Conservation (phyloP, 306 rosid species). For the Cyclanthera cordifolia region DNA sequence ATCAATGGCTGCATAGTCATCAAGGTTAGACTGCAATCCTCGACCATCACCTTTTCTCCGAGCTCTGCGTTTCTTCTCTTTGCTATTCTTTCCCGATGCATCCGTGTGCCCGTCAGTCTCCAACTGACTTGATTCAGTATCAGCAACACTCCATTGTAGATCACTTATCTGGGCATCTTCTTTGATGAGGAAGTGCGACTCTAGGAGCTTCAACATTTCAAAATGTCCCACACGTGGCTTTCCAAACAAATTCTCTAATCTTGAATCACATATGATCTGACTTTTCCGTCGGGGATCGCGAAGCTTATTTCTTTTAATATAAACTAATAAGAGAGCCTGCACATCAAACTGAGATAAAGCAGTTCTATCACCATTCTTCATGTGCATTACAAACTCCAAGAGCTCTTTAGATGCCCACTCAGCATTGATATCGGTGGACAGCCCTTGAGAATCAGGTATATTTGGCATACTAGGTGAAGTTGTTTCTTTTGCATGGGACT, state of each 20-base stretch:
- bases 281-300: constrained; percentile 96
- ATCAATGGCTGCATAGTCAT: constrained; percentile 94
- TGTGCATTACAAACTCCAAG: constrained; percentile 94
- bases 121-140: constrained; percentile 65
- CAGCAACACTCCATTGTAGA: constrained; percentile 77
- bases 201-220: constrained; percentile 98
- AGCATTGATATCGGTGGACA: constrained; percentile 28
- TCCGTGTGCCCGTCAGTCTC: constrained; percentile 68
- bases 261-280: constrained; percentile 78
- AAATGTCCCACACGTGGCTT: constrained; percentile 99
- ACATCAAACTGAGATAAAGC: constrained; percentile 93
- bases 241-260: constrained; percentile 85
- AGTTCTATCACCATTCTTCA: constrained; percentile 69
- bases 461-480: constrained; percentile 22
- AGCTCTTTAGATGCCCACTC: constrained; percentile 97
- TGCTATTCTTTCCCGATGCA: constrained; percentile 35
- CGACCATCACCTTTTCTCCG: constrained; percentile 68
- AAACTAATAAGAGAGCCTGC: constrained; percentile 92
- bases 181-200: constrained; percentile 80
- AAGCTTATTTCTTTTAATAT: constrained; percentile 84
- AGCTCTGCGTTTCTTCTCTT: constrained; percentile 66
- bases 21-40: constrained; percentile 72
- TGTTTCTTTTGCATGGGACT: constrained; percentile 41
- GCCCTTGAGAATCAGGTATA: constrained; percentile 28
- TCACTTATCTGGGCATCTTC: constrained; percentile 73